Percentiles rank a stretch among this genome's conserved stretches.
These are phyloP conservation scores for Kwoniella mangroviensis DNA, from an alignment of 768 basidiomycete genomes.

Conservation along the genomic window DNA sequence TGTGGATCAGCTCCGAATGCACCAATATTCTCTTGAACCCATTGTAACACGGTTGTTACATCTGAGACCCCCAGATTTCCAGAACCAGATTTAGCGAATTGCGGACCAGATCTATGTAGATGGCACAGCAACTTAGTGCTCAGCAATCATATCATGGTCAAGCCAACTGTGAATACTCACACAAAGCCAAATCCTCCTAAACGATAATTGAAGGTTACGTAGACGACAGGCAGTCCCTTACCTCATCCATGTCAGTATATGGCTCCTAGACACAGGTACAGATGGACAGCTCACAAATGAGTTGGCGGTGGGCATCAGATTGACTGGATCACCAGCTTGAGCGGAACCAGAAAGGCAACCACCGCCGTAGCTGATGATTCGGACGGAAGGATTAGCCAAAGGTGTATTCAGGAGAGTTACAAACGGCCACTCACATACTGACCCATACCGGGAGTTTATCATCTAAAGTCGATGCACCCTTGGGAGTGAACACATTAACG, in stretches of 20 bases:
- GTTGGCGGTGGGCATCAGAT: too few relatives aligned
- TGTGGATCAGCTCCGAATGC: constrained; percentile 70
- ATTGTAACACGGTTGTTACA: constrained; percentile 73
- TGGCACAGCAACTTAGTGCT: neutral
- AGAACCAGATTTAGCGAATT: constrained; percentile 62
- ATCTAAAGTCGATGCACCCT: constrained; percentile 30
- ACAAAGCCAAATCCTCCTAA: constrained; percentile 63
- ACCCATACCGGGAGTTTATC: neutral
- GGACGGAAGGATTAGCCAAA: neutral
- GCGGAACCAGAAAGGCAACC: constrained; percentile 54
- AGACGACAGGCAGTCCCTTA: constrained; percentile 62
- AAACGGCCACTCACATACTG: neutral
- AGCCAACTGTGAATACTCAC: constrained; percentile 21
- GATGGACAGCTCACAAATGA: too few relatives aligned
- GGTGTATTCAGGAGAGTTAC: constrained; percentile 1
- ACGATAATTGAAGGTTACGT: constrained; percentile 64
- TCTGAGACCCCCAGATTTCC: constrained; percentile 85
- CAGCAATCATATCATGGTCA: neutral
- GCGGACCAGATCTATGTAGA: constrained; percentile 20
- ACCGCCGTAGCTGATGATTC: constrained; percentile 59
- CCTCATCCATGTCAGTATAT: too few relatives aligned
- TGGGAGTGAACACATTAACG: constrained; percentile 62
- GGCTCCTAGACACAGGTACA: too few relatives aligned
- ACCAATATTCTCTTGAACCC: constrained; percentile 70
- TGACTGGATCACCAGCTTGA: too few relatives aligned